phyloP scores from a whole-genome alignment of 2,329 filamentous ascomycete species.

The Fusarium nodosum region DNA sequence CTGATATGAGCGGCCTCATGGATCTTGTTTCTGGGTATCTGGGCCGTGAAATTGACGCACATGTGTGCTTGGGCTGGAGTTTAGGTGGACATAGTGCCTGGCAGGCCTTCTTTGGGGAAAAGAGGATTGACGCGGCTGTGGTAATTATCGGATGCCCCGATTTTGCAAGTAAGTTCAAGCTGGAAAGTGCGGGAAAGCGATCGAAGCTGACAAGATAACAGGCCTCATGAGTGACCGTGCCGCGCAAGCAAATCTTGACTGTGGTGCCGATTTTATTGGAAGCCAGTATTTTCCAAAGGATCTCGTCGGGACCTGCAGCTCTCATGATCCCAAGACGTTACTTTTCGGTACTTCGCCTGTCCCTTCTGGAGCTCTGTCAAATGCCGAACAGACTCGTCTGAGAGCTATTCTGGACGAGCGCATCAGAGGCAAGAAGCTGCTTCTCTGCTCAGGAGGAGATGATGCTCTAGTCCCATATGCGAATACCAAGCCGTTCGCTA shows the following conservation, averaged over 20 bases:
- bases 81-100: constrained; percentile 90
- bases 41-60: constrained; percentile 64
- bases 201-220: constrained; percentile 42
- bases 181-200: not conserved
- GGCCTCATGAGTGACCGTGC: constrained; percentile 84
- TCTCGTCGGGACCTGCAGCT: constrained; percentile 73
- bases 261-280: constrained; percentile 76
- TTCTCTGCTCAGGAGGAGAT: constrained; percentile 73
- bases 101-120: constrained; percentile 84
- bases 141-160: constrained; percentile 92
- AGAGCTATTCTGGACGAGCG: constrained; percentile 61
- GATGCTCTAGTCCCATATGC: constrained; percentile 81
- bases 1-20: constrained; percentile 82
- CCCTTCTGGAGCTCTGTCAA: constrained; percentile 50
- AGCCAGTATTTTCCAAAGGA: constrained; percentile 81
- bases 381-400: constrained; percentile 60
- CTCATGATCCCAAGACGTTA: constrained; percentile 81
- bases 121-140: constrained; percentile 81
- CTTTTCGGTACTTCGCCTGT: constrained; percentile 70
- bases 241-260: constrained; percentile 68
- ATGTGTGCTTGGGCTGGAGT: constrained; percentile 85
- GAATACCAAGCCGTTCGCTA: constrained; percentile 69
- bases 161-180: constrained; percentile 70
- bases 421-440: constrained; percentile 72
- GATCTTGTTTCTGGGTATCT: constrained; percentile 83